Conservation (phyloP, 129 eudicot genomes). For the Heracleum sosnowskyi region DNA sequence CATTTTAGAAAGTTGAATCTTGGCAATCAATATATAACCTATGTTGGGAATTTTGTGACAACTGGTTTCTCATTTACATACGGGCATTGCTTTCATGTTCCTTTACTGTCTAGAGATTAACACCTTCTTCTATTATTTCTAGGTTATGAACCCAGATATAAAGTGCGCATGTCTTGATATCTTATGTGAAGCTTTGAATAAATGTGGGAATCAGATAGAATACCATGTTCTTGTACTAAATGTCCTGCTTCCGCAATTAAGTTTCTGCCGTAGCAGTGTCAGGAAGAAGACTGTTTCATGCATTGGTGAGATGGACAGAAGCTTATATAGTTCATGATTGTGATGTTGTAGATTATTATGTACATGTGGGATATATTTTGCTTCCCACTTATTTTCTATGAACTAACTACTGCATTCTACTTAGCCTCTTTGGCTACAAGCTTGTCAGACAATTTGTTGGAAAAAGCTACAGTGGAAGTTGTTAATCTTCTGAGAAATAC, state of each 20-base stretch:
- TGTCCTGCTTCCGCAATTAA: conserved; percentile 84
- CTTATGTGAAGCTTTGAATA: conserved; percentile 69
- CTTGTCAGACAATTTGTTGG: conserved; percentile 87
- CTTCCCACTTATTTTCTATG: not conserved
- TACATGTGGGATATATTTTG: not conserved
- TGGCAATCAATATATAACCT: no score
- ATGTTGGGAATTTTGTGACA: no score
- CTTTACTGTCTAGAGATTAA: not conserved
- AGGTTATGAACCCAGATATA: conserved; percentile 73
- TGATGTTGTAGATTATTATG: no score
- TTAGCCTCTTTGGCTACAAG: conserved; percentile 86
- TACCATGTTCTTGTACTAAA: conserved; percentile 71
- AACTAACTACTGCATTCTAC: not conserved
- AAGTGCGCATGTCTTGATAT: conserved; percentile 94
- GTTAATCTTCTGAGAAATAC: conserved; percentile 52
- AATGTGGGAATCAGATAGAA: conserved; percentile 75
- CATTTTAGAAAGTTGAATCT: no score
- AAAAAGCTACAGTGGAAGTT: conserved; percentile 78
- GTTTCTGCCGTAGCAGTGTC: conserved; percentile 74
- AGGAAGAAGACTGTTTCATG: conserved; percentile 93
- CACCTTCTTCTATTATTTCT: not conserved
- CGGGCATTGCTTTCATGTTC: conserved; percentile 14
- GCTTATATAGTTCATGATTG: no score
- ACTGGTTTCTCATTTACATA: no score
- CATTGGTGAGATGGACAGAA: conserved; percentile 46